Evolutionary conservation across 805 yeast genomes (phyloP).

Genomic region (Saccharomycopsis babjevae): DNA sequence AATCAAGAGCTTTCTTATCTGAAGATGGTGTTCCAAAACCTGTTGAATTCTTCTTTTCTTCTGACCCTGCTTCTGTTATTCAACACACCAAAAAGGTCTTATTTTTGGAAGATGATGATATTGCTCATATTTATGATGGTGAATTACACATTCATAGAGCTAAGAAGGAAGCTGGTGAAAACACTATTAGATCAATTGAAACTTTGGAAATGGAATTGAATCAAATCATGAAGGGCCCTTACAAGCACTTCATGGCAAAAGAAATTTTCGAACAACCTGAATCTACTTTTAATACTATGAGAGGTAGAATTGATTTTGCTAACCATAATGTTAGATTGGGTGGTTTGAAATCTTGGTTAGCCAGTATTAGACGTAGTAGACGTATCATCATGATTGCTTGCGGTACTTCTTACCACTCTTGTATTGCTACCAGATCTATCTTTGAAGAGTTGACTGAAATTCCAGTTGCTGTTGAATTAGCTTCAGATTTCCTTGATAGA

Average conservation of each 20-base stretch:
- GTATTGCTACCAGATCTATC: slow-evolving; percentile 91
- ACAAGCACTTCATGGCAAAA: slow-evolving; percentile 95
- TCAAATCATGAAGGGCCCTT: slow-evolving; percentile 96
- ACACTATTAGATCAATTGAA: slow-evolving; percentile 93
- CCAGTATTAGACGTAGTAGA: slow-evolving; percentile 87
- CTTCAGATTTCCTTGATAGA: slow-evolving; percentile 92
- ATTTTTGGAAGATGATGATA: slow-evolving; percentile 95
- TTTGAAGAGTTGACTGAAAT: slow-evolving; percentile 95
- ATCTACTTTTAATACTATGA: slow-evolving; percentile 95
- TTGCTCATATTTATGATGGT: slow-evolving; percentile 96
- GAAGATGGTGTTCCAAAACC: slow-evolving; percentile 92
- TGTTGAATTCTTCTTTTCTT: slow-evolving; percentile 88
- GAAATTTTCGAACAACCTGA: slow-evolving; percentile 99
- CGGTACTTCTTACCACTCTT: slow-evolving; percentile 98
- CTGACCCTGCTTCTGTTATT: slow-evolving; percentile 94
- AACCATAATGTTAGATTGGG: slow-evolving; percentile 71
- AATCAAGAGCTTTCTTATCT: slow-evolving; percentile 91
- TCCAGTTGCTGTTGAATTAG: slow-evolving; percentile 86
- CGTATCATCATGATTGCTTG: slow-evolving; percentile 97
- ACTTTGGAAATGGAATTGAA: slow-evolving; percentile 95
- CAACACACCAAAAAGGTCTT: slow-evolving; percentile 96
- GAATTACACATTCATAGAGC: slow-evolving; percentile 98
- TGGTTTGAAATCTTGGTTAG: slow-evolving; percentile 75
- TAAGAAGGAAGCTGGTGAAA: slow-evolving; percentile 72
- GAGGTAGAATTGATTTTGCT: slow-evolving; percentile 95